Conservation (phyloP, 2,329 filamentous ascomycete species). For the Calonectria montana region DNA sequence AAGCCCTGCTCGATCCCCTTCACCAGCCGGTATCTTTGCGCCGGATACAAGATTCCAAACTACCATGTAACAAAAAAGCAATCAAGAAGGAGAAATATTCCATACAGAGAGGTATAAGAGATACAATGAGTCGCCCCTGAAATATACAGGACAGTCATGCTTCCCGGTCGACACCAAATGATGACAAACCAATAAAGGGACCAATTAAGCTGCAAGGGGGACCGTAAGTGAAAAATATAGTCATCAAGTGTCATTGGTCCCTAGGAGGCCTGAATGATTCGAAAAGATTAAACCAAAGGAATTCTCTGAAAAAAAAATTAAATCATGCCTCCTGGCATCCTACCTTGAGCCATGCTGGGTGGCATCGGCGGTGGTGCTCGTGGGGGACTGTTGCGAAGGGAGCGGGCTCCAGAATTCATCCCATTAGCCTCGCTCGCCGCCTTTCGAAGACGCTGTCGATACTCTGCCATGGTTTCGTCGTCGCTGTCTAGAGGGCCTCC, state of each 20-base stretch:
- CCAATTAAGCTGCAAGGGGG: slow-evolving; percentile 31
- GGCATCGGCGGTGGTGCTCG: slow-evolving; percentile 43
- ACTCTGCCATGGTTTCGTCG: slow-evolving; percentile 48
- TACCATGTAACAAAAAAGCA: slow-evolving; percentile 23
- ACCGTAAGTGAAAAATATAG: slow-evolving; percentile 34
- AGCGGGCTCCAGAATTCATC: slow-evolving; percentile 44
- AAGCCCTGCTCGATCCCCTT: slow-evolving; percentile 48
- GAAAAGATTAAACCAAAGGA: slow-evolving; percentile 28
- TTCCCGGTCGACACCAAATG: neutral
- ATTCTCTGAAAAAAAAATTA: slow-evolving; percentile 39
- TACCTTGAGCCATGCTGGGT: slow-evolving; percentile 43
- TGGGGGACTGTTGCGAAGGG: slow-evolving; percentile 40
- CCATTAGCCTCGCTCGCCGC: slow-evolving; percentile 54
- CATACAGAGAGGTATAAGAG: slow-evolving; percentile 29
- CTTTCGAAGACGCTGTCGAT: slow-evolving; percentile 57
- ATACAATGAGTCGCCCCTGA: slow-evolving; percentile 27
- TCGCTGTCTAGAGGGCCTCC: slow-evolving; percentile 46
- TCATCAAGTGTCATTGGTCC: slow-evolving; percentile 34
- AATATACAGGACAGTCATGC: slow-evolving; percentile 26
- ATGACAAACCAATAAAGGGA: neutral
- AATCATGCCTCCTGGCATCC: slow-evolving; percentile 59
- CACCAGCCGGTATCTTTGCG: slow-evolving; percentile 34
- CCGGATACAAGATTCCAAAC: slow-evolving; percentile 37
- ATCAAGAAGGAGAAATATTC: slow-evolving; percentile 26
- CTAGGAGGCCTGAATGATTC: slow-evolving; percentile 25